Percentiles rank a stretch among this genome's conserved stretches.
Conservation (phyloP, 495 filamentous ascomycete species). For the Pyrenopolyporus hunteri region DNA sequence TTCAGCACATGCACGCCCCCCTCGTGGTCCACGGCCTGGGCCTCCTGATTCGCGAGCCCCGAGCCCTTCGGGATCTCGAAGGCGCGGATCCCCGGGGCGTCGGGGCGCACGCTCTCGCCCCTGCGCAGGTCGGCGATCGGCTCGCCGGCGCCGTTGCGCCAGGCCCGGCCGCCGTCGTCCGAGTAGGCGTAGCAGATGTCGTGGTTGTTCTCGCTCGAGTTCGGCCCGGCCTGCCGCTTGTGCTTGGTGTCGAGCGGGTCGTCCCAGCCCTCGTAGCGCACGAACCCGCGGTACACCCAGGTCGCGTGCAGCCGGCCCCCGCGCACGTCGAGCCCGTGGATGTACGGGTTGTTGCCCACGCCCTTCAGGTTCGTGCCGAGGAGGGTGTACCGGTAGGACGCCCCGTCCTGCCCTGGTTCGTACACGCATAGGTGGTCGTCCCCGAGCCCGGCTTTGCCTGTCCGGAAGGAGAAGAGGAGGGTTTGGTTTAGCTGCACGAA, state of each 20-base stretch:
- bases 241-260: constrained; percentile 49
- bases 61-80: constrained; percentile 48
- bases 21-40: constrained; percentile 50
- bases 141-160: constrained; percentile 45
- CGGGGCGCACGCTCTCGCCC: constrained; percentile 46
- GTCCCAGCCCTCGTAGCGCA: constrained; percentile 51
- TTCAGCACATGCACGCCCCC: constrained; percentile 58
- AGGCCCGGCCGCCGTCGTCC: constrained; percentile 47
- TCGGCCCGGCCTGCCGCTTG: constrained; percentile 52
- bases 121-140: constrained; percentile 44
- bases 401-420: background rate
- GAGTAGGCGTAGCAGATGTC: constrained; percentile 55
- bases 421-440: constrained; percentile 55
- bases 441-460: constrained; percentile 56
- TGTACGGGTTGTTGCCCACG: constrained; percentile 54
- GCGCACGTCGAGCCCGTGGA: constrained; percentile 51
- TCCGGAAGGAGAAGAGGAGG: constrained; percentile 54
- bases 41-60: constrained; percentile 57
- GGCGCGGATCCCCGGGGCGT: constrained; percentile 46
- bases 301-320: constrained; percentile 47
- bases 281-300: constrained; percentile 56
- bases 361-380: constrained; percentile 53
- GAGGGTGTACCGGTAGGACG: constrained; percentile 37
- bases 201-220: constrained; percentile 54
- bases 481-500: constrained; percentile 43